Evolutionary conservation across 139 green algal species (phyloP).

Genomic region (Chlamydomonas eustigma): DNA sequence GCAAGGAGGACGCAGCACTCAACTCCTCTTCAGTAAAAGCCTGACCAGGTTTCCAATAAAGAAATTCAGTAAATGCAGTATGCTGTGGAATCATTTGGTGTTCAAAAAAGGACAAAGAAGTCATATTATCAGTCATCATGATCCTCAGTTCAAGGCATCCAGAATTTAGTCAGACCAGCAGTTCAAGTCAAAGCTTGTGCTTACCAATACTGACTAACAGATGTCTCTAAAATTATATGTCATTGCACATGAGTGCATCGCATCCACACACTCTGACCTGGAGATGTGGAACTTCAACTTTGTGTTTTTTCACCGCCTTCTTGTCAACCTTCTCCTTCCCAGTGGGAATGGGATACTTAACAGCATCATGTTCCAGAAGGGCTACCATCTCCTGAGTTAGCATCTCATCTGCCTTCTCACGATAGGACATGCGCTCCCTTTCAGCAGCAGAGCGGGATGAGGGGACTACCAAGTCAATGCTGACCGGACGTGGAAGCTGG

Average conservation of each 20-base stretch:
- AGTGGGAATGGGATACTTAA: constrained; percentile 55
- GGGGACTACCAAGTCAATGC: constrained; percentile 33
- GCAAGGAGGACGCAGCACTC: constrained; percentile 34
- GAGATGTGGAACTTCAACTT: not conserved
- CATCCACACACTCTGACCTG: not conserved
- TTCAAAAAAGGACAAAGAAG: too few relatives aligned
- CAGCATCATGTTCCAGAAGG: constrained; percentile 67
- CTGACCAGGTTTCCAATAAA: too few relatives aligned
- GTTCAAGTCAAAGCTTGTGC: too few relatives aligned
- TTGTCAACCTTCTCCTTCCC: constrained; percentile 2
- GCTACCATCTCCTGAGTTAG: constrained; percentile 59
- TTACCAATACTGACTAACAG: too few relatives aligned
- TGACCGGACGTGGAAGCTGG: constrained; percentile 62
- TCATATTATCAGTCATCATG: too few relatives aligned
- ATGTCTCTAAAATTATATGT: too few relatives aligned
- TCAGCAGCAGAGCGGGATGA: constrained; percentile 17
- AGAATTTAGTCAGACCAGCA: too few relatives aligned
- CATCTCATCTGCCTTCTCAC: constrained; percentile 68
- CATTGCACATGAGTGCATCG: too few relatives aligned
- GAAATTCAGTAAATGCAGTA: too few relatives aligned
- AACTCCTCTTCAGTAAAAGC: constrained; percentile 25
- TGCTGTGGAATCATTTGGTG: too few relatives aligned
- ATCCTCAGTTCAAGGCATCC: too few relatives aligned
- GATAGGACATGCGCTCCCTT: constrained; percentile 10
- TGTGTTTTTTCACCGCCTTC: not conserved